phyloP scores from a whole-genome alignment of 2,329 filamentous ascomycete genomes.

The Verticillium nubilum region DNA sequence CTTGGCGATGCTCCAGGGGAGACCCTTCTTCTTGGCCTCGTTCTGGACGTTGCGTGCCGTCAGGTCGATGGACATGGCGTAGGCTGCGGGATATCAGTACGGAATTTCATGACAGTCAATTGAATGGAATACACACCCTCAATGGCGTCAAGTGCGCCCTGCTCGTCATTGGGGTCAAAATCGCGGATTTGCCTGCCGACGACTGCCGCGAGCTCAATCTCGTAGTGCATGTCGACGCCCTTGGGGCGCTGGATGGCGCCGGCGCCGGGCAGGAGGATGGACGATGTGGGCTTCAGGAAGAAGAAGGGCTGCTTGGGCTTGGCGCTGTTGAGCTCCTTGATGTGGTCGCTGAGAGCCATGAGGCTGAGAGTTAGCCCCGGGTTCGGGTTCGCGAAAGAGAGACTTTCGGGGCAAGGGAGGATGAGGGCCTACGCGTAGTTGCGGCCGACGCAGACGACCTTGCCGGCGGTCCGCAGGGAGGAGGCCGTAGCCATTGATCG shows the following conservation, averaged over 20 bases:
- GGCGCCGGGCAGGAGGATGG: conserved; percentile 72
- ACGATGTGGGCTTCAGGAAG: conserved; percentile 92
- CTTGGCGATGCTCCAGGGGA: conserved; percentile 95
- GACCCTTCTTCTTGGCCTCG: conserved; percentile 93
- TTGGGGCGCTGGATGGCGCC: conserved; percentile 77
- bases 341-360: conserved; percentile 66
- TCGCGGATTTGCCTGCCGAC: conserved; percentile 79
- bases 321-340: conserved; percentile 82
- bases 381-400: neutral
- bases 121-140: conserved; percentile 49
- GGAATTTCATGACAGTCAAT: neutral
- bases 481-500: conserved; percentile 35
- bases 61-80: conserved; percentile 93
- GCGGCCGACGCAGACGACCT: conserved; percentile 89
- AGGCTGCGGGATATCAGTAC: conserved; percentile 47
- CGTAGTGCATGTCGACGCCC: conserved; percentile 85
- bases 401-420: conserved; percentile 5
- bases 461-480: conserved; percentile 50
- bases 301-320: conserved; percentile 96
- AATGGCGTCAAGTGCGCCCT: conserved; percentile 77
- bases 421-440: conserved; percentile 77
- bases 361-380: conserved; percentile 3
- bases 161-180: conserved; percentile 65
- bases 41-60: conserved; percentile 93
- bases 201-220: conserved; percentile 87